phyloP scores from a whole-genome alignment of 805 yeast species.

The Saccharomycopsis oosterbeekiorum region DNA sequence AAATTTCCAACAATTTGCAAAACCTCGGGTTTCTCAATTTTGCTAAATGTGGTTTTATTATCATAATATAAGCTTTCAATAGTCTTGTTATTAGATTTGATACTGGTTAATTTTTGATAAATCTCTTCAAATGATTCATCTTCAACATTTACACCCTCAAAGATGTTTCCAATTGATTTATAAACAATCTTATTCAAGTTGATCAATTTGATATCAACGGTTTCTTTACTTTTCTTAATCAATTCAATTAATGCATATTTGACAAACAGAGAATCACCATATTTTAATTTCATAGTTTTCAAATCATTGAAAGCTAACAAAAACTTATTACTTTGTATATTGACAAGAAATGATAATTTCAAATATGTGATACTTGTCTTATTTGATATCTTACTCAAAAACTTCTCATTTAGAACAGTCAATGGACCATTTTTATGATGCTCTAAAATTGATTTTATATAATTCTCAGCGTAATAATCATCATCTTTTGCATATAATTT shows the following conservation, averaged over 20 bases:
- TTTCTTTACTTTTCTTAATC: not conserved
- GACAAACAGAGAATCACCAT: slow-evolving; percentile 3
- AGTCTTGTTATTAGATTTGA: not conserved
- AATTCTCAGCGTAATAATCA: slow-evolving; percentile 13
- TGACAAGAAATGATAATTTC: slow-evolving; percentile 11
- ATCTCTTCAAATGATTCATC: slow-evolving; percentile 2
- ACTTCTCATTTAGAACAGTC: slow-evolving; percentile 1
- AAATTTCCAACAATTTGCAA: not conserved
- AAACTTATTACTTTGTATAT: slow-evolving; percentile 7
- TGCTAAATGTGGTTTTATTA: not conserved
- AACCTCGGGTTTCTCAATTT: not conserved
- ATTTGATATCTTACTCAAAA: slow-evolving; percentile 2
- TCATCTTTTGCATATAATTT: slow-evolving; percentile 12
- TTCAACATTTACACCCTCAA: slow-evolving; percentile 4
- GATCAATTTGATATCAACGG: slow-evolving; percentile 3
- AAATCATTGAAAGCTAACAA: slow-evolving; percentile 15
- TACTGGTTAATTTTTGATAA: not conserved
- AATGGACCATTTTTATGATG: slow-evolving; percentile 2
- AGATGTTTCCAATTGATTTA: slow-evolving; percentile 8
- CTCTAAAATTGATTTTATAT: not conserved
- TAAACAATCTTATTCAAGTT: slow-evolving; percentile 7
- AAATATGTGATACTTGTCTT: slow-evolving; percentile 6
- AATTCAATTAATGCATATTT: slow-evolving; percentile 6
- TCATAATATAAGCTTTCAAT: not conserved
- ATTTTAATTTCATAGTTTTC: slow-evolving; percentile 4